phyloP scores from a whole-genome alignment of 768 basidiomycete genomes.

The Pleurotus pulmonarius region DNA sequence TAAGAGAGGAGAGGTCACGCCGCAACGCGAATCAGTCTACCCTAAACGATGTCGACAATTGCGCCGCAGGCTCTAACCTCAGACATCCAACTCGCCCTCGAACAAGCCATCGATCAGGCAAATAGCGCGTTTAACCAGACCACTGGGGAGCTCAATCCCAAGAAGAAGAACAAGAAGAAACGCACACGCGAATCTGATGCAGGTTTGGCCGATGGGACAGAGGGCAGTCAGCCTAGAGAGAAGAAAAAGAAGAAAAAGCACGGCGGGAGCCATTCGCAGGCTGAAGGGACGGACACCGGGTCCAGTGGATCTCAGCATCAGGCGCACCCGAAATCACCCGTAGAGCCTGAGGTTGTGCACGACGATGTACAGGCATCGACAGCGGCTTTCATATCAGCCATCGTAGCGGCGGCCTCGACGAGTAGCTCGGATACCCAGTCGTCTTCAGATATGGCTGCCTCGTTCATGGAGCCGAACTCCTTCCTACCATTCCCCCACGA shows the following conservation, averaged over 20 bases:
- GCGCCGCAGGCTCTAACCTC: slow-evolving; percentile 8
- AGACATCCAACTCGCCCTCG: slow-evolving; percentile 11
- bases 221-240: slow-evolving; percentile 9
- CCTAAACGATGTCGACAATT: slow-evolving; percentile 8
- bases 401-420: slow-evolving; percentile 58
- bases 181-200: slow-evolving; percentile 22
- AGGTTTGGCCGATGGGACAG: slow-evolving; percentile 15
- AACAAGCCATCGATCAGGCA: slow-evolving; percentile 11
- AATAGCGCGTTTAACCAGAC: slow-evolving; percentile 7
- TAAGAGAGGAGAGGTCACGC: neutral
- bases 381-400: slow-evolving; percentile 57
- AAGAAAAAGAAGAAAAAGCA: slow-evolving; percentile 31
- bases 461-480: slow-evolving; percentile 8
- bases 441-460: slow-evolving; percentile 14
- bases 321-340: no score
- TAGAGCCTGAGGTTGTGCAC: slow-evolving; percentile 15
- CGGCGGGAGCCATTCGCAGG: slow-evolving; percentile 22
- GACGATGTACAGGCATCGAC: slow-evolving; percentile 45
- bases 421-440: slow-evolving; percentile 31
- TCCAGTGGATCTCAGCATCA: no score
- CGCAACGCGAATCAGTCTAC: slow-evolving; percentile 4
- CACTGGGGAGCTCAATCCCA: slow-evolving; percentile 7
- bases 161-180: slow-evolving; percentile 39
- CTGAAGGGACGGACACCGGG: neutral
- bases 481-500: slow-evolving; percentile 22